Base-by-base conservation (phyloP, 179 eudicot species). In the Actinidia chinensis region DNA sequence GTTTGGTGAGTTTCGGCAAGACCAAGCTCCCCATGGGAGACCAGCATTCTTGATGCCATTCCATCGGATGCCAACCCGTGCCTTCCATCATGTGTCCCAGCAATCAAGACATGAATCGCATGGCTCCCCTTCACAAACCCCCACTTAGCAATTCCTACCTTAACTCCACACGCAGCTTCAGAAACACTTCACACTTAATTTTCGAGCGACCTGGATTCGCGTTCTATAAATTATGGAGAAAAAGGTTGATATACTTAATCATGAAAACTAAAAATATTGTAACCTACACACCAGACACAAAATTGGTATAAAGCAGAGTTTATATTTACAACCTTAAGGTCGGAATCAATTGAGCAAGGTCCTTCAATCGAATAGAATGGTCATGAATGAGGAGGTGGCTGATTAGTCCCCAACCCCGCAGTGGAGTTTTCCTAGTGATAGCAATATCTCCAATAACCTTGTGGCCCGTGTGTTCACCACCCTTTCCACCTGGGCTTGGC, bases 61-160 rank as follows among this genome's bases (percentile, higher is more conserved):
- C 99, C 98, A 97, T 55, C 99, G 85, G 36, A 98, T 91, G 67
- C 98, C 99, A n/a, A 10, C 99, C 99, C 3, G 99, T 97, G 44
- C 99, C 99, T 78, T n/a, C 99, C 99, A 84, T 97, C 99, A 55
- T 97, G 99, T n/a, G n/a, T n/a, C 64, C 99, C 99, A 22, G 99
- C 94, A 71, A 94, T 97, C 83, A 97, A 77, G 76, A 97, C 93
- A 84, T 91, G 99, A 72, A 94, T 98, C 0, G 99, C 99, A 65
- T 97, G 98, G n/a, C n/a, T n/a, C 14, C 98, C 99, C 79, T 97
- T 97, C 36, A 97, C 99, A 61, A 97, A n/a, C n/a, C 99, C 46
- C 99, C 99, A 59, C 97, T n/a, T 85, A 71, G 99, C 99, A 78
- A 97, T 92, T 48, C 94, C 98, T 71, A 98, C n/a, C n/a, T n/a